A percentile compares a stretch with the other conserved stretches of the same genome.
Evolutionary conservation across 2,329 filamentous ascomycete genomes (phyloP).

Genomic region (Colletotrichum tanaceti): DNA sequence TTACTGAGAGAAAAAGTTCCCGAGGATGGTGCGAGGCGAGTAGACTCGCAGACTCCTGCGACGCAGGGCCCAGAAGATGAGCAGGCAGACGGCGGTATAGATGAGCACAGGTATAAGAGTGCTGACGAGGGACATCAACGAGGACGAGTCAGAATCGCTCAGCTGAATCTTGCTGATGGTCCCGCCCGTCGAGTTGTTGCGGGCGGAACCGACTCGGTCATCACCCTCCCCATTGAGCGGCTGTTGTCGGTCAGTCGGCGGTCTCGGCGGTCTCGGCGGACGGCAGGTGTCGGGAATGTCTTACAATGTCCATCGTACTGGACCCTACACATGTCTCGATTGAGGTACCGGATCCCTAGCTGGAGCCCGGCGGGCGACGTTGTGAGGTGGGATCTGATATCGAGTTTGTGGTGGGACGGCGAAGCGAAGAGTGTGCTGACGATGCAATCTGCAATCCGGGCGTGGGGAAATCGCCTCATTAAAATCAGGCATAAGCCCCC

Average conservation of each 20-base stretch:
- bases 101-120: constrained; percentile 66
- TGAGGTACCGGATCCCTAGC: not conserved
- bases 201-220: constrained; percentile 56
- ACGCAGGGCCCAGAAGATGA: constrained; percentile 63
- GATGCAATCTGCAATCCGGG: not conserved
- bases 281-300: constrained; percentile 4
- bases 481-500: not conserved
- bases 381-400: constrained; percentile 1
- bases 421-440: not conserved
- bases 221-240: constrained; percentile 47
- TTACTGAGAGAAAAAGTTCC: constrained; percentile 63
- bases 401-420: not conserved
- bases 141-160: constrained; percentile 54
- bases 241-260: constrained; percentile 24
- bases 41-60: constrained; percentile 65
- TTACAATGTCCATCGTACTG: constrained; percentile 12
- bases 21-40: constrained; percentile 64
- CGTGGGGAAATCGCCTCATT: not conserved
- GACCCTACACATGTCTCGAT: constrained; percentile 9
- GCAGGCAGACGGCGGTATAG: constrained; percentile 61
- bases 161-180: constrained; percentile 51
- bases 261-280: constrained; percentile 9
- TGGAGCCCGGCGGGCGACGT: not conserved
- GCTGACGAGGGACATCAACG: constrained; percentile 56
- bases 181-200: constrained; percentile 54